phyloP scores from a whole-genome alignment of 257 asterid species.

The Paraleonurus japonicus region DNA sequence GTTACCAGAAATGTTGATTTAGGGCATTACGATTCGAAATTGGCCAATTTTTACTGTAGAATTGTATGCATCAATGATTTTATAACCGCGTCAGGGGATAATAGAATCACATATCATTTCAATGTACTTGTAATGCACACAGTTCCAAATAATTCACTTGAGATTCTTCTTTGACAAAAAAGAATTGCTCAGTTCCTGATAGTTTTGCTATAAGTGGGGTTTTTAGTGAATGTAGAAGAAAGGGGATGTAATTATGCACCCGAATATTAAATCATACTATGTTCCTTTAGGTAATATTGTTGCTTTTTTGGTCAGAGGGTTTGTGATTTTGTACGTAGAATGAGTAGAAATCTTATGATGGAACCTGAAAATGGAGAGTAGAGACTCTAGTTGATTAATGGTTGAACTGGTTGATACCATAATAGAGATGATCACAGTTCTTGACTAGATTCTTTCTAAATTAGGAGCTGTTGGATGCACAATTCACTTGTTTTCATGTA shows the following conservation, averaged over 20 bases:
- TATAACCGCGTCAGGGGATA: background rate
- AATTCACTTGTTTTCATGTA: background rate
- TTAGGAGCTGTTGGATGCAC: background rate
- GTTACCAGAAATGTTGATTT: background rate
- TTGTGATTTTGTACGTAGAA: background rate
- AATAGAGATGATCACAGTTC: constrained; percentile 1
- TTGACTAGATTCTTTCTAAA: background rate
- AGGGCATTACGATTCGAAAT: constrained; percentile 14
- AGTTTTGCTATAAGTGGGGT: background rate
- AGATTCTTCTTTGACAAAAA: background rate
- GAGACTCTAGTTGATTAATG: background rate
- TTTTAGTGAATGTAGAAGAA: background rate
- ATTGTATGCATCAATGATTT: background rate
- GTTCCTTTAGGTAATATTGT: background rate
- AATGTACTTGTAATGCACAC: background rate
- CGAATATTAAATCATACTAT: background rate
- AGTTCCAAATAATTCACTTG: background rate
- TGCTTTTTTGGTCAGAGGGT: background rate
- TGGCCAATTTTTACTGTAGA: background rate
- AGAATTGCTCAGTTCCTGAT: background rate
- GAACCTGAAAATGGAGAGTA: background rate
- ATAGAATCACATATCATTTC: background rate
- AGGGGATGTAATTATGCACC: background rate
- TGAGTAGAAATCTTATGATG: background rate
- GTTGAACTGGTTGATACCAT: background rate